A percentile compares a stretch with the other conserved stretches of the same genome.
phyloP scores from a whole-genome alignment of 2,329 filamentous ascomycete genomes.

The Biscogniauxia marginata region DNA sequence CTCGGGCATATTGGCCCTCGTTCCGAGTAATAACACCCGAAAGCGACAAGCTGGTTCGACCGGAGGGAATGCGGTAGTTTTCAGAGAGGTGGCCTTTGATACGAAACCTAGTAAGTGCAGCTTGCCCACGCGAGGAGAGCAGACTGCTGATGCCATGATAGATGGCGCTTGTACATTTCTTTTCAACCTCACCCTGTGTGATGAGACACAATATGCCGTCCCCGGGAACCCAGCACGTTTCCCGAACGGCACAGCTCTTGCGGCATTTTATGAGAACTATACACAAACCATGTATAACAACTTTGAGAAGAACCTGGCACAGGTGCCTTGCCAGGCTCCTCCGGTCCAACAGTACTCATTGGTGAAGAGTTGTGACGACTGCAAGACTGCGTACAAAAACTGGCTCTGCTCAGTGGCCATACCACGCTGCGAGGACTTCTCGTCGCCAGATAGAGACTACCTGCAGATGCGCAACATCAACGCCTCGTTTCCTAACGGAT shows the following conservation, averaged over 20 bases:
- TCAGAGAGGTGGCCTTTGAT: slow-evolving; percentile 66
- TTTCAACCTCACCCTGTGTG: slow-evolving; percentile 85
- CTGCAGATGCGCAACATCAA: slow-evolving; percentile 71
- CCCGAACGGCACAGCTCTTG: slow-evolving; percentile 60
- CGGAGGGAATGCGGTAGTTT: slow-evolving; percentile 76
- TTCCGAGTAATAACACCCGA: slow-evolving; percentile 39
- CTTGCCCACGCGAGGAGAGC: background rate
- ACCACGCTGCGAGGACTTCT: slow-evolving; percentile 86
- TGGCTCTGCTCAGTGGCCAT: slow-evolving; percentile 96
- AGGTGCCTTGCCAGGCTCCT: slow-evolving; percentile 80
- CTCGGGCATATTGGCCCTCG: slow-evolving; percentile 67
- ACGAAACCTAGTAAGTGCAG: slow-evolving; percentile 68
- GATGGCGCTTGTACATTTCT: slow-evolving; percentile 69
- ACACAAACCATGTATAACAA: slow-evolving; percentile 68
- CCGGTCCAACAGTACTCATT: slow-evolving; percentile 78
- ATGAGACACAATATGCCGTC: slow-evolving; percentile 85
- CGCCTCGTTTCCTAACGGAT: slow-evolving; percentile 70
- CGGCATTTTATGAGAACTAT: slow-evolving; percentile 73
- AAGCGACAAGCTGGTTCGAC: slow-evolving; percentile 53
- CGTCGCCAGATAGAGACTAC: slow-evolving; percentile 44
- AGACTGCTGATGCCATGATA: slow-evolving; percentile 10
- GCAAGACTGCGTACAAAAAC: slow-evolving; percentile 77
- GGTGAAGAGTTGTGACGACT: slow-evolving; percentile 72
- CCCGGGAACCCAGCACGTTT: slow-evolving; percentile 71
- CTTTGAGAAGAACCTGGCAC: slow-evolving; percentile 79